Percentiles rank a stretch among this genome's conserved stretches.
Evolutionary conservation across 495 filamentous ascomycete genomes (phyloP).

Genomic region (Trichocladium uniseriatum): DNA sequence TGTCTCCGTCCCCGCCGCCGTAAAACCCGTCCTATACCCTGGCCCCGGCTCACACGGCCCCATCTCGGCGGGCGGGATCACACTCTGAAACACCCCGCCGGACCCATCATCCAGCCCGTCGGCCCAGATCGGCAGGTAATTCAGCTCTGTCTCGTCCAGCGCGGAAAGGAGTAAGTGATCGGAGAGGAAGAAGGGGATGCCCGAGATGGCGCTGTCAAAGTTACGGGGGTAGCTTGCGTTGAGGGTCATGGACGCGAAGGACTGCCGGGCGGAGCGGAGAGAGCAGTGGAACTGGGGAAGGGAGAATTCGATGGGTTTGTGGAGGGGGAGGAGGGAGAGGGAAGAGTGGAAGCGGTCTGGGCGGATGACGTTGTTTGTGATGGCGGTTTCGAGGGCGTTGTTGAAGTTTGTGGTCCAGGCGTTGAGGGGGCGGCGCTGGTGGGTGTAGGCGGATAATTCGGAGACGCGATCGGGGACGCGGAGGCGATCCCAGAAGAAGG

Average conservation of each 20-base stretch:
- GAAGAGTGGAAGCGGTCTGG: neutral
- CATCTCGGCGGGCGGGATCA: slow-evolving; percentile 30
- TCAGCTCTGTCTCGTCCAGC: slow-evolving; percentile 31
- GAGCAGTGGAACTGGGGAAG: neutral
- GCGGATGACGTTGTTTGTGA: neutral
- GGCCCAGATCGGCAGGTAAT: slow-evolving; percentile 40
- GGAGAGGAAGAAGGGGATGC: slow-evolving; percentile 20
- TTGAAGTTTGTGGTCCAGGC: neutral
- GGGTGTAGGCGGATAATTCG: neutral
- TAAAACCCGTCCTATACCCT: slow-evolving; percentile 35
- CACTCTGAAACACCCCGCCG: slow-evolving; percentile 35
- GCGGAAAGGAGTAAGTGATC: slow-evolving; percentile 23
- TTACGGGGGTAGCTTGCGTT: too few relatives aligned
- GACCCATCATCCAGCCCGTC: slow-evolving; percentile 39
- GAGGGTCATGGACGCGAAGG: too few relatives aligned
- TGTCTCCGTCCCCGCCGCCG: slow-evolving; percentile 14
- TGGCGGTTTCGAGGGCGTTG: neutral
- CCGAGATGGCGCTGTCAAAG: neutral
- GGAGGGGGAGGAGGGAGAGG: neutral
- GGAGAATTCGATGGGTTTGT: neutral
- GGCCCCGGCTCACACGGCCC: slow-evolving; percentile 39
- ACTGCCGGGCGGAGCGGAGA: neutral
- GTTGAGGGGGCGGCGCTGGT: neutral
- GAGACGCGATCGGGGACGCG: neutral
- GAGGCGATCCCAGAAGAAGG: slow-evolving; percentile 27